Percentiles rank a stretch among this genome's conserved stretches.
These are phyloP conservation scores for Tremellales sp. DNA, from an alignment of 1,284 basidiomycete genomes.

Conservation along the genomic window DNA sequence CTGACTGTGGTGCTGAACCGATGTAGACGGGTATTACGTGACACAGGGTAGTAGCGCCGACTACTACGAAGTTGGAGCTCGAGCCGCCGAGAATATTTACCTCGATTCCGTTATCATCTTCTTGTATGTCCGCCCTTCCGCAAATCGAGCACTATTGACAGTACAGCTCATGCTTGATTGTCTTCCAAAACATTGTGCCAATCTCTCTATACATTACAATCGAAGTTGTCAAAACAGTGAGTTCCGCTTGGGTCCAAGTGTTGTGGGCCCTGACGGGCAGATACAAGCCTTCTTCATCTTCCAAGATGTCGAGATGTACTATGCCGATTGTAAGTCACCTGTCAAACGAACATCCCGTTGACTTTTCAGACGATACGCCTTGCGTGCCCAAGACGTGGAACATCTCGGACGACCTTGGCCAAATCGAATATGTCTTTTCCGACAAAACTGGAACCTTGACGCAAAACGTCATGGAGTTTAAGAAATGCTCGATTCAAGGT, in stretches of 20 bases:
- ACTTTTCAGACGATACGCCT: slow-evolving; percentile 67
- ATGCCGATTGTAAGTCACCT: slow-evolving; percentile 56
- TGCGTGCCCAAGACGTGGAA: slow-evolving; percentile 98
- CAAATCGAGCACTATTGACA: background rate
- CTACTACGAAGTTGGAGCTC: slow-evolving; percentile 65
- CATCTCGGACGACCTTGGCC: slow-evolving; percentile 94
- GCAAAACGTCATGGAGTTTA: slow-evolving; percentile 98
- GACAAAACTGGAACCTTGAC: slow-evolving; percentile 97
- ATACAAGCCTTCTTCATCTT: slow-evolving; percentile 96
- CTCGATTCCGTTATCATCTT: slow-evolving; percentile 86
- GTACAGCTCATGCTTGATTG: slow-evolving; percentile 76
- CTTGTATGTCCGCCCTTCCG: slow-evolving; percentile 57
- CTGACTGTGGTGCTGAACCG: slow-evolving; percentile 8
- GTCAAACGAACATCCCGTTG: background rate
- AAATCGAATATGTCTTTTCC: slow-evolving; percentile 96
- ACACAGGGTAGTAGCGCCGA: slow-evolving; percentile 64
- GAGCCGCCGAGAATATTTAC: slow-evolving; percentile 60
- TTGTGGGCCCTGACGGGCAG: slow-evolving; percentile 1
- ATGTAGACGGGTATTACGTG: slow-evolving; percentile 68
- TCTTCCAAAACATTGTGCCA: slow-evolving; percentile 97
- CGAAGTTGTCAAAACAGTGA: slow-evolving; percentile 82
- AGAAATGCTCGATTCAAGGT: slow-evolving; percentile 86
- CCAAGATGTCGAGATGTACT: slow-evolving; percentile 98
- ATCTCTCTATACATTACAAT: slow-evolving; percentile 97
- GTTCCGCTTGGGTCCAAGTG: no score